Evolutionary conservation across 768 basidiomycete genomes (phyloP).

Genomic region (Coprinopsis sp.): DNA sequence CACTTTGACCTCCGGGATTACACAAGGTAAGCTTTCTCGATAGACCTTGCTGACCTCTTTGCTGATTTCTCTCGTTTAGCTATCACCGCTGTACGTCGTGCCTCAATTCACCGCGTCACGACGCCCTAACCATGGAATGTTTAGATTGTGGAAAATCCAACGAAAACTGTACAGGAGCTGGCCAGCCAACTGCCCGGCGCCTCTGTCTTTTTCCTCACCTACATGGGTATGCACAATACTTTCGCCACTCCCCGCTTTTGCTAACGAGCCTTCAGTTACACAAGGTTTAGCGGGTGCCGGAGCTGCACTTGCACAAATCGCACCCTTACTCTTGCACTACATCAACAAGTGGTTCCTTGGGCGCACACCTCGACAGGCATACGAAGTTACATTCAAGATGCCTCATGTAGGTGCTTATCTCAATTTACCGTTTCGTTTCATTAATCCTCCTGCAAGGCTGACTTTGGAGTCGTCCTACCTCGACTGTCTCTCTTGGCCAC

Average conservation of each 20-base stretch:
- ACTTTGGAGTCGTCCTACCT: slow-evolving; percentile 48
- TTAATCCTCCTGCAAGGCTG: slow-evolving; percentile 27
- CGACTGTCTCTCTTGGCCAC: slow-evolving; percentile 49
- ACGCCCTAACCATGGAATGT: background rate
- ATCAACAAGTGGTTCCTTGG: slow-evolving; percentile 62
- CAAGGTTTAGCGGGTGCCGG: slow-evolving; percentile 52
- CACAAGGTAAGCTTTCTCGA: slow-evolving; percentile 25
- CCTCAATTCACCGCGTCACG: background rate
- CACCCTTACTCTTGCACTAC: slow-evolving; percentile 51
- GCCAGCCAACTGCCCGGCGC: slow-evolving; percentile 50
- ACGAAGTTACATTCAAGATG: slow-evolving; percentile 51
- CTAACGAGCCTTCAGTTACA: slow-evolving; percentile 28
- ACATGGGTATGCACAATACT: slow-evolving; percentile 34
- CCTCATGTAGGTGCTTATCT: slow-evolving; percentile 34
- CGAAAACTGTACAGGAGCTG: slow-evolving; percentile 38
- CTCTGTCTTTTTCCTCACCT: slow-evolving; percentile 60
- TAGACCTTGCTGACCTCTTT: background rate
- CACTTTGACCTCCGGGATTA: slow-evolving; percentile 57
- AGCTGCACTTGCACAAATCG: slow-evolving; percentile 48
- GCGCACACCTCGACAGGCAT: slow-evolving; percentile 63
- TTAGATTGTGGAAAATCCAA: slow-evolving; percentile 41
- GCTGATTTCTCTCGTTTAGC: slow-evolving; percentile 13
- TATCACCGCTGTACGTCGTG: slow-evolving; percentile 12
- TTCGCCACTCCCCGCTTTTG: background rate
- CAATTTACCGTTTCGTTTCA: background rate